Percentiles rank a stretch among this genome's conserved stretches.
These are phyloP conservation scores for Lasiodiplodia citricola DNA, from an alignment of 2,329 filamentous ascomycete genomes.

Conservation along the genomic window DNA sequence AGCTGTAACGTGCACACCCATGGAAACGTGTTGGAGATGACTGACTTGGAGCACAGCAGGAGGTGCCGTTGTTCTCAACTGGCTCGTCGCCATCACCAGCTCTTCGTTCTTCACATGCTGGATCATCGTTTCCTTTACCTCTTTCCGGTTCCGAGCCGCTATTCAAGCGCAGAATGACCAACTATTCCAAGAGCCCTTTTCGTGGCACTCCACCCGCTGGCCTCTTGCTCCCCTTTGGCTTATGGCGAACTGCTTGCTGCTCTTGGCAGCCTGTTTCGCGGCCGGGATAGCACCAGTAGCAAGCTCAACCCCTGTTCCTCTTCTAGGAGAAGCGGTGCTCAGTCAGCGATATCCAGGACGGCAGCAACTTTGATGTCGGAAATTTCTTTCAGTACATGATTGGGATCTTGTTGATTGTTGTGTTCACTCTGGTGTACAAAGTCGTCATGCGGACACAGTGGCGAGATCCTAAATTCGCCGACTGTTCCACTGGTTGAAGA, in stretches of 20 bases:
- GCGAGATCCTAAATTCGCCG: too few species aligned
- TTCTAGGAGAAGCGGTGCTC: too few species aligned
- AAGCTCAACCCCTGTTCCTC: too few species aligned
- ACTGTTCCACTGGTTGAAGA: too few species aligned
- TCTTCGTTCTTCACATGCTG: conserved; percentile 42
- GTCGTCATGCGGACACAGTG: too few species aligned
- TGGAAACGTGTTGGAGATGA: not conserved
- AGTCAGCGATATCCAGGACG: too few species aligned
- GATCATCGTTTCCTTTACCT: conserved; percentile 41
- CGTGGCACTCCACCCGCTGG: conserved; percentile 38
- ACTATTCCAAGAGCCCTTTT: conserved; percentile 36
- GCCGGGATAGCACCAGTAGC: conserved; percentile 5
- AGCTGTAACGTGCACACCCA: conserved; percentile 22
- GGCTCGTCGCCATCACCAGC: conserved; percentile 38
- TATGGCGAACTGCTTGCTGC: conserved; percentile 29
- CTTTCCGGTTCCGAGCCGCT: conserved; percentile 39
- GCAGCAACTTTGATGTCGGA: too few species aligned
- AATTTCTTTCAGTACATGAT: too few species aligned
- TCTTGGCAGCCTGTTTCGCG: conserved; percentile 13
- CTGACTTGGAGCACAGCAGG: conserved; percentile 27
- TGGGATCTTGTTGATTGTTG: too few species aligned
- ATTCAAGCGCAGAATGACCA: conserved; percentile 36
- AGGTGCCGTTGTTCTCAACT: conserved; percentile 35
- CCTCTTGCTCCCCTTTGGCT: conserved; percentile 37
- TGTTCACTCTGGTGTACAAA: too few species aligned